phyloP scores from a whole-genome alignment of 306 rosid species.

The Prunus persica region DNA sequence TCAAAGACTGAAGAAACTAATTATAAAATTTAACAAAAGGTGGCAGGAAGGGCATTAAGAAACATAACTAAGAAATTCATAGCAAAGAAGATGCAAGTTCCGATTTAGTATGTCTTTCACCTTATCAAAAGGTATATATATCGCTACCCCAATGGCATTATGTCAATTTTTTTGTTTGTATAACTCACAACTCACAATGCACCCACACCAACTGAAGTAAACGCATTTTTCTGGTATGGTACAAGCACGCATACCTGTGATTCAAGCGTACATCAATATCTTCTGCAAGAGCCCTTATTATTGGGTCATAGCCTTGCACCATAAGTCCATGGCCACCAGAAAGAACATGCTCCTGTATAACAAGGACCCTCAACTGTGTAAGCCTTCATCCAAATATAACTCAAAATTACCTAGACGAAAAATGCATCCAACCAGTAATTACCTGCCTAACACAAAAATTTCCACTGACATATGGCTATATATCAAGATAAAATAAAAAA shows the following conservation, averaged over 20 bases:
- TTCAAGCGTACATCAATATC: constrained; percentile 59
- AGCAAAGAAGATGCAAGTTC: not conserved
- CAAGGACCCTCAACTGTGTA: constrained; percentile 3
- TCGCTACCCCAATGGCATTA: not conserved
- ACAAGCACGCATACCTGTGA: constrained; percentile 44
- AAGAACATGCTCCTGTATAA: constrained; percentile 62
- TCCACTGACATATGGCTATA: not conserved
- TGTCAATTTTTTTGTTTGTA: not conserved
- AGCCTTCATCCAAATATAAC: not conserved
- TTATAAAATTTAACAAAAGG: not conserved
- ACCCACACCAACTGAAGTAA: not conserved
- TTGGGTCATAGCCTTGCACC: constrained; percentile 74
- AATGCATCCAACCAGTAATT: not conserved
- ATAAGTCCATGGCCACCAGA: constrained; percentile 85
- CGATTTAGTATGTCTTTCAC: not conserved
- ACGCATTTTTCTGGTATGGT: not conserved
- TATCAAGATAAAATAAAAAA: not conserved
- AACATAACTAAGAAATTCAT: not conserved
- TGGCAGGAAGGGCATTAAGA: not conserved
- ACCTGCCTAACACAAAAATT: not conserved
- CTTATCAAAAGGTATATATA: not conserved
- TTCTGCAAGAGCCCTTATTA: constrained; percentile 67
- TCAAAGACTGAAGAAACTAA: not conserved
- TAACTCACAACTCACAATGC: not conserved
- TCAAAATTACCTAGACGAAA: not conserved